Base-by-base conservation (phyloP, 306 rosid genomes). In the Cyclanthera cordifolia region DNA sequence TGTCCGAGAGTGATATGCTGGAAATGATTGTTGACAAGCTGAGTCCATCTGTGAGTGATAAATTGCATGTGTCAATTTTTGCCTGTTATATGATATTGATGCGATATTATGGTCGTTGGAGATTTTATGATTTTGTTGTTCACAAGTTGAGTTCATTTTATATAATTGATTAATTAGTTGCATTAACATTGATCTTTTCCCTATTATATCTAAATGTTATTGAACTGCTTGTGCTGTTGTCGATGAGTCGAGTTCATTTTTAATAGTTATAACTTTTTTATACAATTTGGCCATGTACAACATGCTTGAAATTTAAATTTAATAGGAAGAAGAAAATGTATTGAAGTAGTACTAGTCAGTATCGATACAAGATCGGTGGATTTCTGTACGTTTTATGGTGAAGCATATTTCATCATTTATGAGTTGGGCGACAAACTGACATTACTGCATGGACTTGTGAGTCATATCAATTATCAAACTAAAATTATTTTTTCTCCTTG, bases 1-100 rank as follows among this genome's bases (percentile, higher is more conserved):
- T 94, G 83, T 88, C 95, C 71, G 91, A 88, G 74, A 90, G 97
- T 82, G 84, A 94, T 81, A 86, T 94, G 82, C 87, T 94, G 27
- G 97, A 90, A 82, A 90, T 94, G 97, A 88, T 94, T 71, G 91
- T 90, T 41, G 97, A 94, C 74, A 94, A 94, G 83, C 78, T 94
- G 74, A 85, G 81, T 79, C 95, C 99, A 65, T 82, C 87, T 59
- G 99, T 94, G 79, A 84, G 99, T 86, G 65, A 69, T 49, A 27
- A 4, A 23, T 72, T 72, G 66, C 60, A 53, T 74, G 56, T 5
- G 8, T 53, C 11, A 7, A 53, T 4, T 52, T 37, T 53, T 24
- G 25, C 17, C 23, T 14, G 27, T 25, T 46, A 8, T 14, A 14
- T 8, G 23, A 45, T 46, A 15, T 45, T 4, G 8, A 24, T 46